Evolutionary conservation across 2,329 filamentous ascomycete species (phyloP), one percentile per base, ranked within the genome.

Genomic region (Plenodomus lindquistii): DNA sequence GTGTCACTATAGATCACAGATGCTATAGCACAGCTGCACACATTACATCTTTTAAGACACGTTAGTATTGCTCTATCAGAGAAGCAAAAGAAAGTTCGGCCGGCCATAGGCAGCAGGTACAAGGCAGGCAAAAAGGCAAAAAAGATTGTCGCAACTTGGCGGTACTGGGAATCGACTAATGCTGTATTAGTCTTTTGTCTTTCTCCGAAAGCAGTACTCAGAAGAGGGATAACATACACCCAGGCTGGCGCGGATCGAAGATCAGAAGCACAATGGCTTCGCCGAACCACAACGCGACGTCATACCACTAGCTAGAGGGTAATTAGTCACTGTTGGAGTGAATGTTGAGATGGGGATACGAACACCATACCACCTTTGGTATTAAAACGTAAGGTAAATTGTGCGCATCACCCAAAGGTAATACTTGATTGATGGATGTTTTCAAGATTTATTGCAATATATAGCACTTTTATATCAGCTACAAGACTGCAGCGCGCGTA

Each of bases 301-400:
- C 67, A 70, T 70, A 70, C 67, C 67, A 66, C 67, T 70, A 70
- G 67, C n/a, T n/a, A n/a, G n/a, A n/a, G n/a, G n/a, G n/a, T n/a
- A n/a, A n/a, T n/a, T n/a, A n/a, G n/a, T n/a, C n/a, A n/a, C n/a
- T n/a, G n/a, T n/a, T n/a, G n/a, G n/a, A n/a, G n/a, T n/a, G n/a
- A n/a, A n/a, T n/a, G n/a, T n/a, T n/a, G n/a, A 24, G 22, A 24
- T 24, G 5, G 22, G 22, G 22, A n/a, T n/a, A n/a, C n/a, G n/a
- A n/a, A 24, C 22, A 66, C 62, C 66, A 69, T 60, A 67, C 63
- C 66, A 67, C 63, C 65, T 38, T 52, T 29, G 11, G 6, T 24
- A 24, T 11, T 24, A 24, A 5, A 24, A 11, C 22, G 22, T 5
- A 24, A 24, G 22, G n/a, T n/a, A n/a, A n/a, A n/a, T n/a, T n/a